phyloP scores from a whole-genome alignment of 73 alveolate genomes.

The Effrenium voratum region DNA sequence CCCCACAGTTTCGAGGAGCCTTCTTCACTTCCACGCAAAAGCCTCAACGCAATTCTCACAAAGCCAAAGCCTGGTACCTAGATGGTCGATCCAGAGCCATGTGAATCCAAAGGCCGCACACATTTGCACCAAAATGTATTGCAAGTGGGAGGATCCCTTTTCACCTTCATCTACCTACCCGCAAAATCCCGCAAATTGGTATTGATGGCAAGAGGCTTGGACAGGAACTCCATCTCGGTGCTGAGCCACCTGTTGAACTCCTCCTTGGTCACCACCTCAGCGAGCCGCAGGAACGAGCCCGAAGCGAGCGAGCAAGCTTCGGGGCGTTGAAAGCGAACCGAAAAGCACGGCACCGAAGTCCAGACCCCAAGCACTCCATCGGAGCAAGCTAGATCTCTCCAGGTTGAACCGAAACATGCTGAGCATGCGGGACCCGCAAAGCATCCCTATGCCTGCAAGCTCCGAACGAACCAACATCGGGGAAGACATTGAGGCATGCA shows the following conservation, averaged over 20 bases:
- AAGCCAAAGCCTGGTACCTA: no score
- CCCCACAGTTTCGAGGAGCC: no score
- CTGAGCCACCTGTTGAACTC: slow-evolving; percentile 61
- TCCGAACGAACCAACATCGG: not conserved
- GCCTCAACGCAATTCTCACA: no score
- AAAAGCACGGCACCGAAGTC: not conserved
- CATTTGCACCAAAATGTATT: no score
- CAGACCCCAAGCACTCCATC: not conserved
- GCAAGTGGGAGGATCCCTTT: no score
- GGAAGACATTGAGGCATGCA: not conserved
- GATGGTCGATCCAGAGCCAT: no score
- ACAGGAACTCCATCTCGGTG: slow-evolving; percentile 16
- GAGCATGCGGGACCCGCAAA: not conserved
- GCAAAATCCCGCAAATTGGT: no score
- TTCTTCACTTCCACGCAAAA: no score
- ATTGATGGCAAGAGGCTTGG: not conserved
- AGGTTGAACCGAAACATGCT: not conserved
- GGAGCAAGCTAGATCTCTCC: not conserved
- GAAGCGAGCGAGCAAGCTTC: not conserved
- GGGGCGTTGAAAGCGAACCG: not conserved
- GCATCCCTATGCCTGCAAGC: not conserved
- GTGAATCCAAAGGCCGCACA: no score
- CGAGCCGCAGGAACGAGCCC: no score
- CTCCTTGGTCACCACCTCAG: slow-evolving; percentile 90
- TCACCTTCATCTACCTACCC: no score